phyloP scores from a whole-genome alignment of 495 filamentous ascomycete species.

The Neurospora intermedia region DNA sequence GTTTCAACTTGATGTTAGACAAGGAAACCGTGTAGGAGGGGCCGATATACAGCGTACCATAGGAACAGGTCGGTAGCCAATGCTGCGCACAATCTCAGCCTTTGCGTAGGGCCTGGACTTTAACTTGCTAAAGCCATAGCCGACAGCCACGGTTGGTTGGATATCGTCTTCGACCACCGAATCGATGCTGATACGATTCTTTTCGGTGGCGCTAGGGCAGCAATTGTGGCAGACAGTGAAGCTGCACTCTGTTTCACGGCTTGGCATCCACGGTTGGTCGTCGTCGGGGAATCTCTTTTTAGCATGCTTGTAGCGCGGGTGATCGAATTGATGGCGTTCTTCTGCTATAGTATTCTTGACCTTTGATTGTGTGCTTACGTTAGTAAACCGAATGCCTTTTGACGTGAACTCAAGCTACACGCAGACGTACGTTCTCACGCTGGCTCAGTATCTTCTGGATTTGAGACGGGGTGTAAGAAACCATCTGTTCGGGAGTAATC shows the following conservation, averaged over 20 bases:
- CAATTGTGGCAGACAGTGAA: constrained; percentile 44
- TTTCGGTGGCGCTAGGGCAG: constrained; percentile 30
- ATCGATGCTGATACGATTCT: constrained; percentile 40
- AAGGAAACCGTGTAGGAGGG: not conserved
- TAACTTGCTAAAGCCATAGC: constrained; percentile 30
- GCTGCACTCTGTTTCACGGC: constrained; percentile 32
- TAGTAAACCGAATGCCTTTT: not conserved
- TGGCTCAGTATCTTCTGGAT: constrained; percentile 30
- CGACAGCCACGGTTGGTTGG: constrained; percentile 27
- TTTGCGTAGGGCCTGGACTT: constrained; percentile 22
- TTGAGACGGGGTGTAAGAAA: constrained; percentile 33
- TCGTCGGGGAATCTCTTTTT: constrained; percentile 5
- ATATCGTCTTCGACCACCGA: constrained; percentile 36
- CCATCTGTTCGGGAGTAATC: constrained; percentile 37
- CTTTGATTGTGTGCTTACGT: constrained; percentile 4
- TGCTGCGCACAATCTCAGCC: constrained; percentile 18
- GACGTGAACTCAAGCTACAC: not conserved
- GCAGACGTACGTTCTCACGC: constrained; percentile 25
- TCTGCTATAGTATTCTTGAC: constrained; percentile 15
- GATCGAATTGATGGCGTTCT: constrained; percentile 2
- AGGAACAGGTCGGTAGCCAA: constrained; percentile 27
- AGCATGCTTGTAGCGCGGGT: not conserved
- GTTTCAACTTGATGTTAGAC: not conserved
- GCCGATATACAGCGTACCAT: constrained; percentile 15
- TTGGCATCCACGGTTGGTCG: constrained; percentile 29